These are phyloP conservation scores for Colletotrichum higginsianum DNA, from an alignment of 2,329 filamentous ascomycete genomes.

Conservation along the genomic window DNA sequence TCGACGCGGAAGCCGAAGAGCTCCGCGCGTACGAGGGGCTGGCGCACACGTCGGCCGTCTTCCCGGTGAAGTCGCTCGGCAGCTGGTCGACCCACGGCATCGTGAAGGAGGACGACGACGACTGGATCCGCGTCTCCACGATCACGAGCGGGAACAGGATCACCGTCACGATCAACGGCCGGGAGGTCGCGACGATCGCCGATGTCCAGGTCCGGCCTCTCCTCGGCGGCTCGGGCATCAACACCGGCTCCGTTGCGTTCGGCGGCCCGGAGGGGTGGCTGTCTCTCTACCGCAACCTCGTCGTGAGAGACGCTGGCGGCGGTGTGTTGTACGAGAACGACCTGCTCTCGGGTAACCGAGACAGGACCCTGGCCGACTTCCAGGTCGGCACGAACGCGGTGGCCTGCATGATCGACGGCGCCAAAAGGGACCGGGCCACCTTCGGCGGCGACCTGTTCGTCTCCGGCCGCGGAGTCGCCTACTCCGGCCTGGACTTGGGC, in stretches of 20 bases:
- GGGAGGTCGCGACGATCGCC: slow-evolving; percentile 19
- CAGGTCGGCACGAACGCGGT: slow-evolving; percentile 32
- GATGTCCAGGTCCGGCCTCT: slow-evolving; percentile 24
- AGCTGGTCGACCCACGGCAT: slow-evolving; percentile 20
- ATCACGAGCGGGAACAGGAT: slow-evolving; percentile 9
- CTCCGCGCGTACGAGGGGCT: slow-evolving; percentile 28
- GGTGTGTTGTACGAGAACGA: slow-evolving; percentile 22
- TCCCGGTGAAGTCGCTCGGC: slow-evolving; percentile 27
- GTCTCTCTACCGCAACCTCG: slow-evolving; percentile 14
- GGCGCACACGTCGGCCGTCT: slow-evolving; percentile 22
- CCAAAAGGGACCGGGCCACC: slow-evolving; percentile 34
- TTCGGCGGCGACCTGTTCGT: slow-evolving; percentile 38
- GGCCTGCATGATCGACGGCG: slow-evolving; percentile 36
- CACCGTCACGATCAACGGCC: slow-evolving; percentile 13
- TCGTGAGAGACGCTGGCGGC: slow-evolving; percentile 2
- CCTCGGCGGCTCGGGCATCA: slow-evolving; percentile 22
- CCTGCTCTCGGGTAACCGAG: neutral
- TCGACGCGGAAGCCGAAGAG: slow-evolving; percentile 16
- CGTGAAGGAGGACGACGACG: neutral
- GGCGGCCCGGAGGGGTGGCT: slow-evolving; percentile 36
- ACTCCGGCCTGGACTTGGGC: slow-evolving; percentile 12
- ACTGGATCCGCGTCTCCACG: slow-evolving; percentile 12
- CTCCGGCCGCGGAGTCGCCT: slow-evolving; percentile 32
- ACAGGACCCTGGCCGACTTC: slow-evolving; percentile 27
- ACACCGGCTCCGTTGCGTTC: slow-evolving; percentile 34